Base-by-base conservation (phyloP, 441 rosid species). In the Gossypium lobatum region DNA sequence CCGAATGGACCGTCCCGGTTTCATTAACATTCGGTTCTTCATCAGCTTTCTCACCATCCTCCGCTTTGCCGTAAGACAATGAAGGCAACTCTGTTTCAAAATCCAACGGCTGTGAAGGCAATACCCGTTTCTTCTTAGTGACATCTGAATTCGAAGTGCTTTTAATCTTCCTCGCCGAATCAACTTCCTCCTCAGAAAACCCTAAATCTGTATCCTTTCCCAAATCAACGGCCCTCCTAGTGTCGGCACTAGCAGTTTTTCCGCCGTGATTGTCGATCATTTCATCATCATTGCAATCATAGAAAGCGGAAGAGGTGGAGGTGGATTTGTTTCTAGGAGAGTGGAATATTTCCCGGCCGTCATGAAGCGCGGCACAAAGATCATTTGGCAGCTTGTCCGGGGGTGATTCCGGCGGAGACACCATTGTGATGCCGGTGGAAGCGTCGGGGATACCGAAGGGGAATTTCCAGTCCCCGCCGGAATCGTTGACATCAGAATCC, bases 391-490 rank as follows among this genome's bases (percentile, higher is more conserved):
- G 28, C 16, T 53, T 17, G n/a, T 61, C 76, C 17, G 4, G 52
- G 1, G 81, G 37, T 71, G 82, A 78, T 37, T 62, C 83, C 4
- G 83, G 81, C 28, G 75, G 81, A 4, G 87, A 81, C 37, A 76
- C 73, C 77, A 82, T 82, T 72, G 65, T 14, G 75, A 85, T 75
- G 16, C 74, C 84, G 3, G 79, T 70, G n/a, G 85, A 70, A 0
- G 73, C 77, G 50, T 74, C 82, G 17, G 74, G 72, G 13, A 58
- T 17, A 13, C 72, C 73, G 39, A 34, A 34, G 9, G 39, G 39
- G 9, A 34, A 34, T 34, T 34, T 34, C 39, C 39, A 34, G 39
- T 6, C 39, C 39, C 39, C 39, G 39, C 39, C 39, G 39, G 39
- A 34, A 34, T 34, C 9, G 39, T 34, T 34, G 39, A 34, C 9